These are phyloP conservation scores for Fragaria iinumae DNA, from an alignment of 306 rosid genomes.

Conservation along the genomic window DNA sequence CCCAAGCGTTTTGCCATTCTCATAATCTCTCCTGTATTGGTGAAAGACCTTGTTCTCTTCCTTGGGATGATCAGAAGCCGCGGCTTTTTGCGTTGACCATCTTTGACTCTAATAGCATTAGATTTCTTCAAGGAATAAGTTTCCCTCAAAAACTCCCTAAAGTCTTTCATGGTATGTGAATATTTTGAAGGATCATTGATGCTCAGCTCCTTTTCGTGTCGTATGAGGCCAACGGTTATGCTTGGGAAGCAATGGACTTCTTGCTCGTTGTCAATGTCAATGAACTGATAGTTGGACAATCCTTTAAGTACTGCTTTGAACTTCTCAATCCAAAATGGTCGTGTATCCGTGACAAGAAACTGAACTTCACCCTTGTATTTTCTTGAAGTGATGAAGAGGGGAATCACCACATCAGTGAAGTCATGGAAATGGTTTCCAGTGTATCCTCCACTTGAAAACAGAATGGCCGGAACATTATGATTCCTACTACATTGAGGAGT, in stretches of 20 bases:
- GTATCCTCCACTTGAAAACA: conserved; percentile 76
- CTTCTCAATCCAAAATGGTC: conserved; percentile 55
- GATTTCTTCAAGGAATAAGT: conserved; percentile 50
- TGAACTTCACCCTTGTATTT: conserved; percentile 67
- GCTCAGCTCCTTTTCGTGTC: conserved; percentile 52
- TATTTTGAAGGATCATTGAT: conserved; percentile 55
- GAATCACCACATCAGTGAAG: conserved; percentile 68
- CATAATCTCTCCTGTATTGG: conserved; percentile 49
- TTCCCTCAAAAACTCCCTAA: conserved; percentile 59
- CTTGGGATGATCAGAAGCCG: conserved; percentile 67
- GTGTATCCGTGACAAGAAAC: conserved; percentile 48
- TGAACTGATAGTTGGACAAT: conserved; percentile 53
- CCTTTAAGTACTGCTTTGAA: conserved; percentile 41
- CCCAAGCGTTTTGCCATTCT: conserved; percentile 59
- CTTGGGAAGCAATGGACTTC: conserved; percentile 74
- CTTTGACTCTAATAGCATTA: conserved; percentile 37
- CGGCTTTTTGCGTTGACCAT: conserved; percentile 40
- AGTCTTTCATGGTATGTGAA: conserved; percentile 61
- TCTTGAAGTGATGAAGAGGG: conserved; percentile 64
- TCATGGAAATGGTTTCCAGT: conserved; percentile 88
- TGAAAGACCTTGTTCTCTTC: conserved; percentile 61
- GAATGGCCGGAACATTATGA: conserved; percentile 61
- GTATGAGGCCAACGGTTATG: conserved; percentile 61
- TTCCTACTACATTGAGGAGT: conserved; percentile 43
- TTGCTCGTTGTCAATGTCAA: conserved; percentile 54